Evolutionary conservation across 306 rosid genomes (phyloP), one percentile per base, ranked within the genome.

Genomic region (Cucumis melo): DNA sequence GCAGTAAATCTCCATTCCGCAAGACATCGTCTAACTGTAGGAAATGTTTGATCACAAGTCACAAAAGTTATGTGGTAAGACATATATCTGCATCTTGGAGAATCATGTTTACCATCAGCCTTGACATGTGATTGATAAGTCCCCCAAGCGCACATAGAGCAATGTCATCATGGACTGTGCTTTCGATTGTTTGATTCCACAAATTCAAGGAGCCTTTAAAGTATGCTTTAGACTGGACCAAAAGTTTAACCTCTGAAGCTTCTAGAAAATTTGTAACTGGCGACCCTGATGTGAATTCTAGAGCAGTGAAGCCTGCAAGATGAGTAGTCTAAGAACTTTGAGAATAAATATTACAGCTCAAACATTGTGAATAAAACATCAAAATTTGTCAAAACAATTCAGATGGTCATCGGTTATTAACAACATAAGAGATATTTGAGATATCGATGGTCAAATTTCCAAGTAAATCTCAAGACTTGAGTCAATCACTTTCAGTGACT

Each of bases 1-100:
- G 91, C 56, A 75, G 81, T 78, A 93, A 50, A 77, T 88, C 91
- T 75, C 97, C 98, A 81, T 87, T 87, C 74, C 83, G 87, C 77
- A 93, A 81, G 80, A 89, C 82, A 79, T 93, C 96, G 78, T 83
- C 90, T 63, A 88, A 87, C 98, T 91, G 90, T 77, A 84, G 66
- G 72, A 71, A 81, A 21, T 39, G 14, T 7, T 29, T 15, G 17
- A 16, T 20, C 46, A 42, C 60, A 21, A 24, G 24, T 60, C 24
- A 29, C 2, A 23, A 20, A 46, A 51, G 27, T 48, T 61, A 78
- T 34, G 23, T 7, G 15, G 50, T 19, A 50, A 32, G 55, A 20
- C 8, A 78, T 54, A 76, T 59, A 83, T 6, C 72, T 0, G 12
- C 23, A 42, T 19, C 62, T 10, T 27, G 76, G 61, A 36, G 29